Evolutionary conservation across 202 grass and related monocot genomes (phyloP), one percentile per base, ranked within the genome.

Genomic region (Cymbopogon flexuosus): DNA sequence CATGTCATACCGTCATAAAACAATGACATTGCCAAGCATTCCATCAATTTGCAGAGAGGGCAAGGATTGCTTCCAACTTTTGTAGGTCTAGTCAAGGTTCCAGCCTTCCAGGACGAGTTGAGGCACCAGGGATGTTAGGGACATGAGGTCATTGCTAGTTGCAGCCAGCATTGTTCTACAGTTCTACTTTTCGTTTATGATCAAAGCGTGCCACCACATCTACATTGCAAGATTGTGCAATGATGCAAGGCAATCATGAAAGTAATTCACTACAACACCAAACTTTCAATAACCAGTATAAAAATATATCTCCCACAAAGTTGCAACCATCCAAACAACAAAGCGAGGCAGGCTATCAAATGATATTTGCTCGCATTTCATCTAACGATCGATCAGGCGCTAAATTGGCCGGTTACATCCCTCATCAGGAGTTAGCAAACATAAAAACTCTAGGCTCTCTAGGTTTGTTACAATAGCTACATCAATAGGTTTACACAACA

Each of bases 371-470:
- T 78, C 9, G 58, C 84, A 80, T 83, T 78, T 79, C 74, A 86
- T 83, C 73, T 79, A 83, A 81, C 42, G 41, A 83, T 70, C 75
- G 62, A 83, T 75, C 75, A 70, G 80, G 79, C 84, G 75, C 30
- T 64, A 61, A 86, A 90, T 83, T 83, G 84, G 84, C 84, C 65
- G 57, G 75, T 79, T 86, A 83, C 80, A 83, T 86, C 42, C 29
- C 84, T 79, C 84, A 65, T 86, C 68, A 43, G 51, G 83, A 71
- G 88, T 86, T 79, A 90, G 84, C 79, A 83, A 80, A 80, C 80
- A 86, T 83, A 75, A 80, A 85, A 90, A 79, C 14, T 86, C 88
- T 90, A 90, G 73, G 84, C 68, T 86, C 84, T 90, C 88, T 90
- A 86, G 69, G 75, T 86, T 88, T 72, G 82, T 89, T 89, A 89